Base-by-base conservation (phyloP, 2,329 filamentous ascomycete species). In the Verticillium longisporum region DNA sequence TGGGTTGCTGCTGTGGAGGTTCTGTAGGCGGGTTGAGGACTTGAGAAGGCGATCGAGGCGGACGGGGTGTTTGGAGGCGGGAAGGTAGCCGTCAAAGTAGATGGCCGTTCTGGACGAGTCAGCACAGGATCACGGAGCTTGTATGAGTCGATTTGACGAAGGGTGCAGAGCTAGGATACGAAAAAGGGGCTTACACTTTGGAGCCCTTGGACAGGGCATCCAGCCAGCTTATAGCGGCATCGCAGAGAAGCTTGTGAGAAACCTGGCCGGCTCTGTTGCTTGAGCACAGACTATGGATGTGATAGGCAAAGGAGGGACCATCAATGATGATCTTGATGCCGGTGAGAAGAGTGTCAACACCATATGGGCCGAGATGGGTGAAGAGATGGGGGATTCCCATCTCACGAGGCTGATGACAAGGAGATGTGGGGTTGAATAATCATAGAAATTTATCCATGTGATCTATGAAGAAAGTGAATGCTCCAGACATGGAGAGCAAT, bases 71-170 rank as follows among this genome's bases (percentile, higher is more conserved):
- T 97, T 97, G 4, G 78, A 73, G 0, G 71, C 62, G 0, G 94
- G 94, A 1, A 98, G 80, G 61, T 85, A 88, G 14, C 92, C 92
- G 72, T 98, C 94, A 68, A 98, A 97, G 71, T 89, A 92, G 59
- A 97, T 89, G 56, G 81, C 85, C 61, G 84, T 76, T 66, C 87
- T 90, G 66, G 36, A 37, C 21, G 13, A 38, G 54, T 50, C 38
- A 55, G 71, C 45, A 26, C 26, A 26, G 26, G 26, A 26, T 4
- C 26, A 26, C 26, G 26, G 4, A 26, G 26, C 26, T 3, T 26
- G 26, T 26, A 26, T 26, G 26, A 3, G 26, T 26, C 4, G 26
- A n/a, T n/a, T n/a, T n/a, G n/a, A n/a, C 26, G 26, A 26, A 26
- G 26, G 26, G 26, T 4, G 26, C 3, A 26, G 26, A 26, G 4